Conservation (phyloP, 106 monocot species). For the Vanilla planifolia region DNA sequence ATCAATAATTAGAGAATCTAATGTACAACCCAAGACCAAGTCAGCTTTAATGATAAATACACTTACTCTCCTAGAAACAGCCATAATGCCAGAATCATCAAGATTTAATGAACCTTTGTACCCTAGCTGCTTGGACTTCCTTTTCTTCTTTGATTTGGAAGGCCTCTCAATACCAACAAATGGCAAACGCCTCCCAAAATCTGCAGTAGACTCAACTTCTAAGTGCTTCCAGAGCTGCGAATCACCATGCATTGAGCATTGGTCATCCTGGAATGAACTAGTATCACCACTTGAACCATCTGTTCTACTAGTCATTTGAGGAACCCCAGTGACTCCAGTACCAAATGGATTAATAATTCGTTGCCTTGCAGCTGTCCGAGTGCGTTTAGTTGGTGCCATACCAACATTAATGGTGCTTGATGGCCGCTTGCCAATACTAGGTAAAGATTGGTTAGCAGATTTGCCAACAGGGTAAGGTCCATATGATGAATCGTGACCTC, state of each 20-base stretch:
- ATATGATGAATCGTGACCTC: slow-evolving; percentile 37
- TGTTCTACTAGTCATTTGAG: slow-evolving; percentile 66
- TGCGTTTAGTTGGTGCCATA: slow-evolving; percentile 73
- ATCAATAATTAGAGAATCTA: slow-evolving; percentile 4
- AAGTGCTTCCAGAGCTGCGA: slow-evolving; percentile 49
- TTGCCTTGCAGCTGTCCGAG: slow-evolving; percentile 68
- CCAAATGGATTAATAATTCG: slow-evolving; percentile 57
- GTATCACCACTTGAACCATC: slow-evolving; percentile 97
- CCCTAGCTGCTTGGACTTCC: slow-evolving; percentile 63
- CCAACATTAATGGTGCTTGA: slow-evolving; percentile 38
- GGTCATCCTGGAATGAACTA: slow-evolving; percentile 78
- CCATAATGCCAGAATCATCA: slow-evolving; percentile 36
- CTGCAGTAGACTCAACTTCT: slow-evolving; percentile 74
- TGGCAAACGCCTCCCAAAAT: slow-evolving; percentile 57
- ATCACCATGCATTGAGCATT: slow-evolving; percentile 58
- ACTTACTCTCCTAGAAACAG: slow-evolving; percentile 53
- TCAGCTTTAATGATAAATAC: not conserved
- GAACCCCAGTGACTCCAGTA: slow-evolving; percentile 22
- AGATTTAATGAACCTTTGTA: slow-evolving; percentile 40
- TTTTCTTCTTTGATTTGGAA: slow-evolving; percentile 72
- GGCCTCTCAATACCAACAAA: slow-evolving; percentile 50
- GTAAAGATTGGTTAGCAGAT: slow-evolving; percentile 26
- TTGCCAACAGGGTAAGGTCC: slow-evolving; percentile 38
- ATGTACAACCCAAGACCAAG: not conserved
- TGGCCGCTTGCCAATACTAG: slow-evolving; percentile 47